Evolutionary conservation across 2,329 filamentous ascomycete genomes (phyloP), one percentile per base, ranked within the genome.

Genomic region (Botrytis hyacinthi): DNA sequence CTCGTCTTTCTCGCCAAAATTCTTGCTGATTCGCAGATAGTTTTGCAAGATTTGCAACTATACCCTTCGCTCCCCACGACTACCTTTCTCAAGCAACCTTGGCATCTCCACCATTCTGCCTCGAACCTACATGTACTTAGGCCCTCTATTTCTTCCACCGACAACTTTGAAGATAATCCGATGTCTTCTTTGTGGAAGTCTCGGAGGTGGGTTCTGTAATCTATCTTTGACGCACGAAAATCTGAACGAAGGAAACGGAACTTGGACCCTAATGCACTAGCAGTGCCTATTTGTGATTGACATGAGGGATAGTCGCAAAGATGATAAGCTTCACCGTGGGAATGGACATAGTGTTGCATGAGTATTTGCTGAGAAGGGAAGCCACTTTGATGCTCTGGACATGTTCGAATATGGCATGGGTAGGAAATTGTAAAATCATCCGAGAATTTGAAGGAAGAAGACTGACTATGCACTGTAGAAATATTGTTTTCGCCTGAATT

Each of bases 281-380:
- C 63, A 62, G 71, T 20, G 3, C 63, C 57, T 3, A n/a, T 61
- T 5, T 69, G 48, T 26, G 54, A 69, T 40, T 73, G 71, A 14
- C 71, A 73, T 7, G 63, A 46, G 20, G 54, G 9, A 62, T 70
- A 62, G 2, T 73, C 71, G 4, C 71, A 73, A 9, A 73, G 32
- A 61, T 54, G 14, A 12, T 70, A 62, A 18, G n/a, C 6, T 60
- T 61, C 29, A 5, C 42, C 57, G 26, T 73, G 65, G 3, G 7
- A 14, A 2, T 10, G 16, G 3, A 18, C 26, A 51, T 68, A 73
- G 42, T 73, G 63, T 29, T 44, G 29, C 16, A 46, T 40, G 14
- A 69, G 51, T 20, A 3, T 18, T 18, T 69, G 18, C 4, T 40
- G 62, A 10, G 71, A 69, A 7, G 22, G 6, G 26, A 61, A 69